Evolutionary conservation across 2,329 filamentous ascomycete species (phyloP).

Genomic region (Lachnellula hyalina): DNA sequence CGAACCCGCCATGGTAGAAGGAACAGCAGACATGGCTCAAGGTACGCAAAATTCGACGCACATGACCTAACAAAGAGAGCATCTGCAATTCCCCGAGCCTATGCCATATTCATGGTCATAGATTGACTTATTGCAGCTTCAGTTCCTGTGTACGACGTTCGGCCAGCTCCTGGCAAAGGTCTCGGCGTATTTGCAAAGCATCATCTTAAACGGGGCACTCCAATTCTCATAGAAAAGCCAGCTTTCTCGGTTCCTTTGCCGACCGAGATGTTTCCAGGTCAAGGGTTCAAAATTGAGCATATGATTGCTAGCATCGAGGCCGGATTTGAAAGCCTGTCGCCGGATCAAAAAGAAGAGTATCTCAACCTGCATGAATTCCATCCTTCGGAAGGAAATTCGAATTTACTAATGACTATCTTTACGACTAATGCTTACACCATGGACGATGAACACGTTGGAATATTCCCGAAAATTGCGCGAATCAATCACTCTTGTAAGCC

Average conservation of each 20-base stretch:
- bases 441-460: slow-evolving; percentile 29
- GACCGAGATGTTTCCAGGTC: slow-evolving; percentile 22
- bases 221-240: slow-evolving; percentile 36
- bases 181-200: slow-evolving; percentile 37
- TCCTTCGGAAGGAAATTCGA: slow-evolving; percentile 20
- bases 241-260: slow-evolving; percentile 31
- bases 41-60: not conserved
- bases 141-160: slow-evolving; percentile 22
- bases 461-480: slow-evolving; percentile 33
- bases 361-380: slow-evolving; percentile 15
- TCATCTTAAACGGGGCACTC: slow-evolving; percentile 33
- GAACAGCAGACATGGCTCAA: not conserved
- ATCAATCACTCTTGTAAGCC: slow-evolving; percentile 36
- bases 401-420: slow-evolving; percentile 23
- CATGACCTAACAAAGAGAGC: not conserved
- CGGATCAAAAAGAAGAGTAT: slow-evolving; percentile 9
- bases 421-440: slow-evolving; percentile 19
- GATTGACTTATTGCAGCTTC: not conserved
- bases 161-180: slow-evolving; percentile 34
- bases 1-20: not conserved
- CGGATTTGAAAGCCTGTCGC: slow-evolving; percentile 8
- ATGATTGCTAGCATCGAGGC: slow-evolving; percentile 32
- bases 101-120: not conserved
- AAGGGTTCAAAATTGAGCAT: slow-evolving; percentile 30
- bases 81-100: no score